Evolutionary conservation across 768 basidiomycete species (phyloP), one percentile per base, ranked within the genome.

Genomic region (Kwoniella mangroviensis): DNA sequence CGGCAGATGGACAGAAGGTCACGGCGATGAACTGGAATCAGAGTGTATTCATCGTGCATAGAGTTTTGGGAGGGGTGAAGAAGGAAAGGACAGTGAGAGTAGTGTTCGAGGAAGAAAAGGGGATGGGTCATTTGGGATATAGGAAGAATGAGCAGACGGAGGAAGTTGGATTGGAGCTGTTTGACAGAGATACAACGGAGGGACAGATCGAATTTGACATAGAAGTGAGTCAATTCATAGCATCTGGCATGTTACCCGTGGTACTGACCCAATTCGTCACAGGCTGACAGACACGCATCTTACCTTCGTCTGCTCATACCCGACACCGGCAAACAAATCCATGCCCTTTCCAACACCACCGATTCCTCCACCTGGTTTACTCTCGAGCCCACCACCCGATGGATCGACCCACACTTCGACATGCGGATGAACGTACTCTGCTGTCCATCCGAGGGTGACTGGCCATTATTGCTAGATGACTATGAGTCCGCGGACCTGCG

Each of bases 381-480:
- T 22, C 55, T 77, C 60, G 75, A 71, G 49, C 68, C 56, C 53
- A 75, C 58, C n/a, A 56, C 68, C 11, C 45, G 45, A 59, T 56
- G 53, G 65, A 67, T 72, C 22, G 45, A 65, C n/a, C 67, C 70
- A 26, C 75, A 59, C 22, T 81, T 72, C 61, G 79, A 81, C 53
- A 75, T 82, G 71, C 67, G 81, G 61, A 77, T 83, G 68, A 82
- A 72, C 24, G 71, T 81, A 24, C 63, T 83, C 4, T 82, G 83
- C 61, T 83, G 83, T 69, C 76, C 78, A 3, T 71, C 70, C 1
- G 70, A 73, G 45, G 73, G 75, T 1, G 74, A 78, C 4, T 83
- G 83, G 83, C 83, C 83, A 28, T 69, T 83, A 45, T 63, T 81
- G 4, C 64, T 73, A 24, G 83, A 83, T 57, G 83, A 83, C 61